These are phyloP conservation scores for Backusella australiensis DNA, from an alignment of 192 early-diverging fungal genomes.

Conservation along the genomic window DNA sequence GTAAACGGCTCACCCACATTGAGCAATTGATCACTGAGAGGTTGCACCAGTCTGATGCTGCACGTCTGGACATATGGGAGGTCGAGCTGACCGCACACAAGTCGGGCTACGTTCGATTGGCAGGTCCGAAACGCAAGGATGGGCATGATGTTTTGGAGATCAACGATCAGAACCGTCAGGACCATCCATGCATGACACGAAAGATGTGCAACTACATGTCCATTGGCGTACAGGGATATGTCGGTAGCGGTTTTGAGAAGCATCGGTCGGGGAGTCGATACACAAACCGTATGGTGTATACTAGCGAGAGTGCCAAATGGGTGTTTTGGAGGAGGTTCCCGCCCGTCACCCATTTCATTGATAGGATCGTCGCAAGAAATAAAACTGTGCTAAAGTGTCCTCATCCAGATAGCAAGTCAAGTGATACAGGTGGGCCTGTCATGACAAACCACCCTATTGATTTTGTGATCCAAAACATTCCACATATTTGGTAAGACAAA, in stretches of 20 bases:
- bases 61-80: constrained; percentile 71
- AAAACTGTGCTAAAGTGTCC: constrained; percentile 45
- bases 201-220: constrained; percentile 75
- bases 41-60: constrained; percentile 53
- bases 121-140: constrained; percentile 50
- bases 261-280: constrained; percentile 60
- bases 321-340: constrained; percentile 60
- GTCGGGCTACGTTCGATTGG: constrained; percentile 60
- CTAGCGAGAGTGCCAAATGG: constrained; percentile 59
- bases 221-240: constrained; percentile 69
- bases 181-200: constrained; percentile 23
- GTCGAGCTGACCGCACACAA: constrained; percentile 57
- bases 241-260: constrained; percentile 71
- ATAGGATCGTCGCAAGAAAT: constrained; percentile 47
- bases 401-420: constrained; percentile 26
- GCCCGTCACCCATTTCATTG: constrained; percentile 58
- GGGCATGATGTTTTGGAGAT: constrained; percentile 31
- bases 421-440: constrained; percentile 35
- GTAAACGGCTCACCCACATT: constrained; percentile 52
- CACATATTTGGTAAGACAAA: constrained; percentile 51
- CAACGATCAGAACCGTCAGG: background rate
- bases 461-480: constrained; percentile 68
- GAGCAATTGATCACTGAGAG: constrained; percentile 56
- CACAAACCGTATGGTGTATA: constrained; percentile 66
- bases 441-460: constrained; percentile 66